Base-by-base conservation (phyloP, 371 early-diverging fungal genomes). In the Lichtheimia ornata region DNA sequence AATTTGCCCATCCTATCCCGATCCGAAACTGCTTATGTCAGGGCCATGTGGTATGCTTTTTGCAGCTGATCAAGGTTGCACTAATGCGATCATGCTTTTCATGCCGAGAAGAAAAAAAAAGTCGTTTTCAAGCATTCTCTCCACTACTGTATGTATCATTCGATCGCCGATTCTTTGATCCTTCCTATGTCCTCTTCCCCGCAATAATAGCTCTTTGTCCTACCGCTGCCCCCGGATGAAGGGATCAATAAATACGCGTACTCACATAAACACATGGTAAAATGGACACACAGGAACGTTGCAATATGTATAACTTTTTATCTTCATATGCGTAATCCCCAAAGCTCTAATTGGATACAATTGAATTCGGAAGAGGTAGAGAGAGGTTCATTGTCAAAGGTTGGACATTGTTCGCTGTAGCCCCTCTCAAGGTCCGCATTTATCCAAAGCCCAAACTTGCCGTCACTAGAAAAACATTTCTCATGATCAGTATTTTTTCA, bases 371-470 rank as follows among this genome's bases (percentile, higher is more conserved):
- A 65, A 25, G 62, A 54, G 6, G 66, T 51, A 11, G 85, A 63
- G 24, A 93, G 69, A 20, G 77, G 71, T 50, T 94, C 91, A 65
- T 97, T 97, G 51, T 90, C 86, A 81, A 95, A 97, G 1, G 97
- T 97, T 14, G 87, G 87, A 58, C 94, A 94, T 35, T 72, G 79
- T 17, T 84, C 86, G 5, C 90, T 89, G 63, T 93, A 88, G 1
- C 98, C 98, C 40, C 84, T 82, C 57, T 92, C 85, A 11, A 97
- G 82, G 63, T 96, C 91, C 28, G 86, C 81, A 63, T 96, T 90
- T 22, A 97, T 67, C 93, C 93, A 97, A 22, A 97, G 74, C 0
- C 97, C 97, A 83, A 94, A 93, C 56, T 83, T 80, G 22, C 94
- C 94, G 63, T 91, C 87, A 2, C 91, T 89, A 70, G 54, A 47